Percentiles rank a stretch among this genome's conserved stretches.
Evolutionary conservation across 139 green algal species (phyloP).

Genomic region (Tetradesmus obliquus): DNA sequence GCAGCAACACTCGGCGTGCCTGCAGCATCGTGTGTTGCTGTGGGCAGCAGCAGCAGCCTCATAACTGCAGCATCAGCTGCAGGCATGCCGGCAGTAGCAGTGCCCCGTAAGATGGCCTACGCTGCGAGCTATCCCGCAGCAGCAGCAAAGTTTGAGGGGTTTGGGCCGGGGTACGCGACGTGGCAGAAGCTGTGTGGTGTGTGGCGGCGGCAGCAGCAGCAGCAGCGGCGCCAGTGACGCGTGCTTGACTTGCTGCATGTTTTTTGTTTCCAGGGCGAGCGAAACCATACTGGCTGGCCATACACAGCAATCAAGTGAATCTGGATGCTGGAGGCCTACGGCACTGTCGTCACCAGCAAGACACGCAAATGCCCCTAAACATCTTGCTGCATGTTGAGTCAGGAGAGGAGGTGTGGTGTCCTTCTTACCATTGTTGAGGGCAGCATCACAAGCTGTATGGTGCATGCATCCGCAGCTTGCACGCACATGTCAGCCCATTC

Average conservation of each 20-base stretch:
- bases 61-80: conserved; percentile 35
- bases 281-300: too few species aligned
- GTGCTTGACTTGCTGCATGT: neutral
- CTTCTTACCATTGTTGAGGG: too few species aligned
- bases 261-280: too few species aligned
- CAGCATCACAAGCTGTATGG: too few species aligned
- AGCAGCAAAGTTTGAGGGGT: conserved; percentile 52
- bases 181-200: conserved; percentile 44
- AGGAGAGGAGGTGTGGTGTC: too few species aligned
- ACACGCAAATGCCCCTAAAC: too few species aligned
- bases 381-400: too few species aligned
- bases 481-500: too few species aligned
- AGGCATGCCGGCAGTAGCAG: conserved; percentile 37
- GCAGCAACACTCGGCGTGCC: conserved; percentile 46
- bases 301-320: too few species aligned
- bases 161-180: conserved; percentile 44
- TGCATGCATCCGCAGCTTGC: too few species aligned
- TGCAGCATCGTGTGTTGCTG: neutral
- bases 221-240: neutral
- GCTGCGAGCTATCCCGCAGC: conserved; percentile 43
- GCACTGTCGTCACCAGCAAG: too few species aligned
- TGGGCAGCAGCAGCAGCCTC: conserved; percentile 40
- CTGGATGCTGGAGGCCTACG: too few species aligned
- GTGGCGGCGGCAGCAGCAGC: conserved; percentile 27
- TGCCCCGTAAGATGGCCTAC: conserved; percentile 50